Percentiles rank a stretch among this genome's conserved stretches.
These are phyloP conservation scores for Tolypocladium pustulatum DNA, from an alignment of 2,329 filamentous ascomycete genomes.

Conservation along the genomic window DNA sequence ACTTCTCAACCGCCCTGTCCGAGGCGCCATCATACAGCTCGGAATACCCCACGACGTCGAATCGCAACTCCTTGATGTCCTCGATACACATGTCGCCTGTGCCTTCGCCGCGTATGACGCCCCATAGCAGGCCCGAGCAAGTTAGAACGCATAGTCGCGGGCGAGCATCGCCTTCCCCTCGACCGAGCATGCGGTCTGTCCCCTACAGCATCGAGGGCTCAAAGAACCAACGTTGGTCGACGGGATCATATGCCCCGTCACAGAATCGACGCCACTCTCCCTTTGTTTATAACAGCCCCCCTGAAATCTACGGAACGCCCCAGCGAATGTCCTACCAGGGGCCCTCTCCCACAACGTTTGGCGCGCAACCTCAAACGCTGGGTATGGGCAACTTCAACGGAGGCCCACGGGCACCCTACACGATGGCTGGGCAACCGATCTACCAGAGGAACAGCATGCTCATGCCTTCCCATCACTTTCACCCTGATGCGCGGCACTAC, in stretches of 20 bases:
- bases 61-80: slow-evolving; percentile 59
- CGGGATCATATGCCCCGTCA: slow-evolving; percentile 56
- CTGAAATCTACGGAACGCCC: slow-evolving; percentile 47
- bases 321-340: slow-evolving; percentile 41
- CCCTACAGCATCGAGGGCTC: slow-evolving; percentile 60
- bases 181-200: slow-evolving; percentile 55
- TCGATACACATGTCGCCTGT: slow-evolving; percentile 64
- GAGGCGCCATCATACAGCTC: slow-evolving; percentile 57
- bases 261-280: slow-evolving; percentile 46
- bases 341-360: slow-evolving; percentile 22
- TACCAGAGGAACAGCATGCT: slow-evolving; percentile 50
- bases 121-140: slow-evolving; percentile 48
- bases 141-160: slow-evolving; percentile 57
- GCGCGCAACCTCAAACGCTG: slow-evolving; percentile 36
- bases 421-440: slow-evolving; percentile 39
- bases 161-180: slow-evolving; percentile 60
- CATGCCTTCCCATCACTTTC: slow-evolving; percentile 37
- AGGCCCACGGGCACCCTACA: slow-evolving; percentile 43
- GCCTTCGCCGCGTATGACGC: slow-evolving; percentile 56
- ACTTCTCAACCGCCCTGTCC: slow-evolving; percentile 55
- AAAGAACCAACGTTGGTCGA: slow-evolving; percentile 68
- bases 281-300: slow-evolving; percentile 50
- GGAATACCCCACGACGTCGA: slow-evolving; percentile 56
- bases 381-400: slow-evolving; percentile 45
- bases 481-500: slow-evolving; percentile 38